Conservation (phyloP, 2,329 filamentous ascomycete genomes). For the Aspergillus bombycis region DNA sequence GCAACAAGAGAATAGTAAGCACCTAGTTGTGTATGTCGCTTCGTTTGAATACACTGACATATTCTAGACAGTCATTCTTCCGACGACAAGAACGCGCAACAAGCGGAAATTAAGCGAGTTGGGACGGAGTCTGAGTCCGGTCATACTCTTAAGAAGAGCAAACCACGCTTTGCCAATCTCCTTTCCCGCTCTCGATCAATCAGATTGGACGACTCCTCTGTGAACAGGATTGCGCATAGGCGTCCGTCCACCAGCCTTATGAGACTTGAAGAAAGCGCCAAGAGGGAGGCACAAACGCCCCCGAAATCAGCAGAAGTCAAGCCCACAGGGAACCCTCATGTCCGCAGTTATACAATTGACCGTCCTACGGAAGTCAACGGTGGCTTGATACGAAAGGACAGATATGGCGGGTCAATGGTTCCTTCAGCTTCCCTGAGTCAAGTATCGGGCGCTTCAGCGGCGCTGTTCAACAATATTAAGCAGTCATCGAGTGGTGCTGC, state of each 20-base stretch:
- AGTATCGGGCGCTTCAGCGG: constrained; percentile 59
- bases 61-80: constrained; percentile 23
- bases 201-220: constrained; percentile 45
- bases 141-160: constrained; percentile 42
- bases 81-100: constrained; percentile 27
- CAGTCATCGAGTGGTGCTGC: constrained; percentile 74
- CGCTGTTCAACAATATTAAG: constrained; percentile 74
- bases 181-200: constrained; percentile 50
- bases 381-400: constrained; percentile 38
- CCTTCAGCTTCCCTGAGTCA: constrained; percentile 52
- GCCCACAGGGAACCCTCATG: constrained; percentile 66
- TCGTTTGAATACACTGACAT: constrained; percentile 3
- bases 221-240: constrained; percentile 34
- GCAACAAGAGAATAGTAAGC: constrained; percentile 34
- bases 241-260: constrained; percentile 45
- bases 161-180: constrained; percentile 49
- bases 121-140: constrained; percentile 31
- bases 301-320: constrained; percentile 68
- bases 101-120: constrained; percentile 28
- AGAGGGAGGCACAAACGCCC: constrained; percentile 44
- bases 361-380: constrained; percentile 48
- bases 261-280: constrained; percentile 40
- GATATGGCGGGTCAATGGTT: constrained; percentile 40
- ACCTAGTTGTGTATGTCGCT: not conserved
- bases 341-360: constrained; percentile 75